Evolutionary conservation across 257 asterid genomes (phyloP).

Genomic region (Anisodus acutangulus): DNA sequence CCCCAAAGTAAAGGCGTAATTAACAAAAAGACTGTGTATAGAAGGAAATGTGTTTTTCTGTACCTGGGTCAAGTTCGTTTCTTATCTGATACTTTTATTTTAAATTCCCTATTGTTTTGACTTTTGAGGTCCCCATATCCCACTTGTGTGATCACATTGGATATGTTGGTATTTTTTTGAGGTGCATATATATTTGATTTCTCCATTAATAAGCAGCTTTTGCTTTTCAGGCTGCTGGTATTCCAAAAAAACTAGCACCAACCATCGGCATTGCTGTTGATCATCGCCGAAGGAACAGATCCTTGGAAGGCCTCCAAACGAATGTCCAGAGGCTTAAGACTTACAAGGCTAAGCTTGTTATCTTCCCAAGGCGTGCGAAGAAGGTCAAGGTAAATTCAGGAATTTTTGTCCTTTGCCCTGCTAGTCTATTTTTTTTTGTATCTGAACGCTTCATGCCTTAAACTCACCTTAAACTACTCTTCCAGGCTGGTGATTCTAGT

Average conservation of each 20-base stretch:
- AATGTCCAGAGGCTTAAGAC: constrained; percentile 47
- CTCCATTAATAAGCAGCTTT: background rate
- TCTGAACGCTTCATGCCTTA: background rate
- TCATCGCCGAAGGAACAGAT: constrained; percentile 46
- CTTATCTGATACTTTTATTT: background rate
- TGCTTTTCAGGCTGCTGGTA: constrained; percentile 41
- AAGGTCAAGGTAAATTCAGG: constrained; percentile 33
- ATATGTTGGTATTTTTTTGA: background rate
- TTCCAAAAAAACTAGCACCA: constrained; percentile 42
- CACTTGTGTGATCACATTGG: no score
- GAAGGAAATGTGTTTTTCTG: background rate
- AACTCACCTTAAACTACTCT: background rate
- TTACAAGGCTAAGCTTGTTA: constrained; percentile 43
- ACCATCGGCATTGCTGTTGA: constrained; percentile 45
- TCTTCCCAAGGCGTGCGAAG: constrained; percentile 44
- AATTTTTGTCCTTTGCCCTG: background rate
- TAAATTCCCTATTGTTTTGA: background rate
- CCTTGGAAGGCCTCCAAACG: constrained; percentile 44
- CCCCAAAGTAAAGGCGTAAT: background rate
- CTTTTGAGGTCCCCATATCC: no score
- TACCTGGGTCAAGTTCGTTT: background rate
- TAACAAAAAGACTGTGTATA: background rate
- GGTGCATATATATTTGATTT: background rate
- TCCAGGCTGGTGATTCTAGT: constrained; percentile 29
- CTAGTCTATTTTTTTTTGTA: background rate